A percentile compares a stretch with the other conserved stretches of the same genome.
Conservation (phyloP, 306 rosid species). For the Betula pendula region DNA sequence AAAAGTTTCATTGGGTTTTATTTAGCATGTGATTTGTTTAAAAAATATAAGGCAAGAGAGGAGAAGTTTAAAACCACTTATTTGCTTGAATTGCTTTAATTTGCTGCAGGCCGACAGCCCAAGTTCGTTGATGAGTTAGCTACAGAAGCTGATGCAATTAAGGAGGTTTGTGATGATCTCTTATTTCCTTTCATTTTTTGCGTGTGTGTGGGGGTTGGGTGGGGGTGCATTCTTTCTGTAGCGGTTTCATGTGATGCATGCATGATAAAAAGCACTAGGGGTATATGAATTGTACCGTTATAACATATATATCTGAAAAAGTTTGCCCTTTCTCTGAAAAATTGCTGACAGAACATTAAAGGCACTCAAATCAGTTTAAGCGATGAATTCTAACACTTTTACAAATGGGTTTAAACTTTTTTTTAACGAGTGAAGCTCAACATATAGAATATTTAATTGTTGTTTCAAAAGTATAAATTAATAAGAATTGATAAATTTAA, state of each 20-base stretch:
- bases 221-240: neutral
- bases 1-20: neutral
- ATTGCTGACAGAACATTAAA: neutral
- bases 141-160: slow-evolving; percentile 28
- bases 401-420: too few species aligned
- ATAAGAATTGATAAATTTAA: neutral
- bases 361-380: too few species aligned
- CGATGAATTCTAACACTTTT: too few species aligned
- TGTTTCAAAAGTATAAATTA: neutral
- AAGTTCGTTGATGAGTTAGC: slow-evolving; percentile 35
- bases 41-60: neutral
- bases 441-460: too few species aligned
- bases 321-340: neutral
- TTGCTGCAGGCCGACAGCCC: slow-evolving; percentile 47
- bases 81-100: slow-evolving; percentile 16
- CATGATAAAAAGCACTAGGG: neutral
- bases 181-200: neutral
- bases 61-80: neutral
- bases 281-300: neutral
- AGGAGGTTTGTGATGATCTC: slow-evolving; percentile 16
- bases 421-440: too few species aligned
- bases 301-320: neutral
- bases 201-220: neutral
- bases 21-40: neutral
- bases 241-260: slow-evolving; percentile 5